phyloP scores from a whole-genome alignment of 768 basidiomycete species.

The Termitomyces eurrhizus region DNA sequence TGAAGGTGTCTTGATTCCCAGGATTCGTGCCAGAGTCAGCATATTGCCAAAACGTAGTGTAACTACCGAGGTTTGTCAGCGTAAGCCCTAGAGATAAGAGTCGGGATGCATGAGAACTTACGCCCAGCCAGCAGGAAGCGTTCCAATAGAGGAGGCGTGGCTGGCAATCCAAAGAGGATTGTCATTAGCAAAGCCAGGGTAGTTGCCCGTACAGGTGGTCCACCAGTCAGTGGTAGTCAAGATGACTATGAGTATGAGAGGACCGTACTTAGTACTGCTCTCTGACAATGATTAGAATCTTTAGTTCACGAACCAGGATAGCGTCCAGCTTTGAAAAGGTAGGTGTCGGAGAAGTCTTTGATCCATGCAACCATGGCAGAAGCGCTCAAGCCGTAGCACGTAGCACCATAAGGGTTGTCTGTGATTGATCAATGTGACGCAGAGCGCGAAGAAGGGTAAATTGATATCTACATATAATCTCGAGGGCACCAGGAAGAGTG shows the following conservation, averaged over 20 bases:
- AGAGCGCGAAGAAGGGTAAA: neutral
- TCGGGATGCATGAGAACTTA: constrained; percentile 19
- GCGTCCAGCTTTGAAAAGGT: constrained; percentile 41
- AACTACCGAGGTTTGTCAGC: constrained; percentile 22
- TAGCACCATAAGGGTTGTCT: constrained; percentile 50
- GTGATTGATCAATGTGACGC: neutral
- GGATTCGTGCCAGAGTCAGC: constrained; percentile 51
- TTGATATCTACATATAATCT: constrained; percentile 52
- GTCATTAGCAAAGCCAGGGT: constrained; percentile 39
- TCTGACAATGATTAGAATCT: neutral
- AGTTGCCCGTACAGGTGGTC: constrained; percentile 62
- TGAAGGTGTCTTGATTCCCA: constrained; percentile 56
- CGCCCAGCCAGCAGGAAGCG: constrained; percentile 58
- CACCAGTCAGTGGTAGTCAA: constrained; percentile 70
- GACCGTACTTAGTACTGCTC: neutral
- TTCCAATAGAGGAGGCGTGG: constrained; percentile 44
- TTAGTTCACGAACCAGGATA: constrained; percentile 33
- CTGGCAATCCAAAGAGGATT: constrained; percentile 63
- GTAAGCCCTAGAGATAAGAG: neutral
- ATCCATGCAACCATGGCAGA: constrained; percentile 64
- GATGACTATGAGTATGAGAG: constrained; percentile 37
- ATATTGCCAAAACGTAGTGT: constrained; percentile 59
- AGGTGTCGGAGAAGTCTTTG: constrained; percentile 57
- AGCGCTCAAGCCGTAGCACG: constrained; percentile 51
- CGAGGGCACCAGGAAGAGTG: constrained; percentile 61